Base-by-base conservation (phyloP, 129 eudicot genomes). In the Saussurea involucrata region DNA sequence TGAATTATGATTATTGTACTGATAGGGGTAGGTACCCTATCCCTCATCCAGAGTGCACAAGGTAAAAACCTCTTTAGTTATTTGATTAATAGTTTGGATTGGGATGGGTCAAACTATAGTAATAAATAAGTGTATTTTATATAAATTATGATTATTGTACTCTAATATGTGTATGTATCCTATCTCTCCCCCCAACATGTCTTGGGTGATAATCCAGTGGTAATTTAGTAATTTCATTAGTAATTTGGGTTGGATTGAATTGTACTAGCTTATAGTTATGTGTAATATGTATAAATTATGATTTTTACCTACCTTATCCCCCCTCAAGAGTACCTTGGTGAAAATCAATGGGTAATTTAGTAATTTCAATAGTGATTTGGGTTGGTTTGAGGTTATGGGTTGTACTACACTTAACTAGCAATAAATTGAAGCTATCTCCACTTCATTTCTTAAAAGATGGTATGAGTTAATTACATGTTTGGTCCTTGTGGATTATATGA, bases 1-100 rank as follows among this genome's bases (percentile, higher is more conserved):
- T 87, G 86, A 85, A 57, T 66, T 93, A 93, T 79, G 98, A 93
- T 36, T 93, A 93, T 79, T 93, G 98, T 80, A 32, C 64, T 36
- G 97, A 93, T 71, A 71, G 31, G 18, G 1, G 9, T 17, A 87
- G 90, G 81, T 78, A 72, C 58, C 97, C 88, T 66, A 6, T 6
- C 25, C 80, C 88, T 32, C 97, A 95, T 11, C 83, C 83, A 1
- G 97, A 93, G 69, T 93, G 98, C 49, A 24, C 1, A 3, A 22
- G 22, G 61, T 53, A 22, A 53, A 53, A 53, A n/a, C 8, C 1
- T 53, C 7, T 6, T 53, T n/a, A 5, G 22, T n/a, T 4, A 17
- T n/a, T 17, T 53, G 3, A 53, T 53, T 49, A 18, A 17, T 53
- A 53, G 61, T 17, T n/a, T 53, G 22, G 61, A 53, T 53, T 53